A percentile compares a stretch with the other conserved stretches of the same genome.
These are phyloP conservation scores for Roridomyces roridus DNA, from an alignment of 768 basidiomycete species.

Conservation along the genomic window DNA sequence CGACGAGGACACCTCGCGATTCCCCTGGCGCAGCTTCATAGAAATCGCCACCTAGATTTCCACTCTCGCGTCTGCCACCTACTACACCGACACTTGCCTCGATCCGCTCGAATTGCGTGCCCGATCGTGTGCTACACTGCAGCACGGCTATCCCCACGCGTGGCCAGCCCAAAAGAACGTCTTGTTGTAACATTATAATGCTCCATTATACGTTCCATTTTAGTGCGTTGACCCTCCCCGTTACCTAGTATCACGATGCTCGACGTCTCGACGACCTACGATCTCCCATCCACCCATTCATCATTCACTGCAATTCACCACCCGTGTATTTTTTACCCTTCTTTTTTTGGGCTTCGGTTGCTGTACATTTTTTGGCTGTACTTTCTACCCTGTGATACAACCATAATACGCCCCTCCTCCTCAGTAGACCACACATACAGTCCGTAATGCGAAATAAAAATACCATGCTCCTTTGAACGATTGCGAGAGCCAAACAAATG, in stretches of 20 bases:
- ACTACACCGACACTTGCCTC: conserved; percentile 3
- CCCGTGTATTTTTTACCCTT: conserved; percentile 11
- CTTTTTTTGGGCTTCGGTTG: neutral
- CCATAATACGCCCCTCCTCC: too few species aligned
- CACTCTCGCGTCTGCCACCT: neutral
- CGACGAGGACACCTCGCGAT: conserved; percentile 43
- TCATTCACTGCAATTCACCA: neutral
- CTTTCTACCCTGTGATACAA: neutral
- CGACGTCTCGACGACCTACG: neutral
- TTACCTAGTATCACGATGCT: neutral
- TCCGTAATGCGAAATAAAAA: too few species aligned
- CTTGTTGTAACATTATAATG: conserved; percentile 17
- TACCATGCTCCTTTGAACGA: too few species aligned
- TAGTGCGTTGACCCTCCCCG: neutral
- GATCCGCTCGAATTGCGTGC: conserved; percentile 2
- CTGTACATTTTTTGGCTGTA: neutral
- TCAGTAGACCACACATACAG: too few species aligned
- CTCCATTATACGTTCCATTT: conserved; percentile 7
- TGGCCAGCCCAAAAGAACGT: conserved; percentile 10
- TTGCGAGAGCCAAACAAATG: too few species aligned
- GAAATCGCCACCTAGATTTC: conserved; percentile 43
- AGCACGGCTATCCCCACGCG: neutral
- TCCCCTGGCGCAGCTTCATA: conserved; percentile 56
- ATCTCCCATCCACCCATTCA: neutral
- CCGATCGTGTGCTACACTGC: conserved; percentile 7